Evolutionary conservation across 1,284 basidiomycete genomes (phyloP).

Genomic region (Porodaedalea pini): DNA sequence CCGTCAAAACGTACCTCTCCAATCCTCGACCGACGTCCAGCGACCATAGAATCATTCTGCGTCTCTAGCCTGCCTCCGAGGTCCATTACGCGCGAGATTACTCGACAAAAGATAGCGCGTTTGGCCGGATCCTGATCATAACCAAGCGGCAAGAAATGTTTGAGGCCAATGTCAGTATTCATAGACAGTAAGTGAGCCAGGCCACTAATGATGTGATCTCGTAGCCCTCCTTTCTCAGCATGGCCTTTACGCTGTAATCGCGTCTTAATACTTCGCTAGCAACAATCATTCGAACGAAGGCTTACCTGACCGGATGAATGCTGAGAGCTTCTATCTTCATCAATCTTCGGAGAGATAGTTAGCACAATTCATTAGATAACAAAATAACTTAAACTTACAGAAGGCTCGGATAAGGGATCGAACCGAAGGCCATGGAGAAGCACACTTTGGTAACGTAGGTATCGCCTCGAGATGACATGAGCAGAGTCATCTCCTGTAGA

Average conservation of each 20-base stretch:
- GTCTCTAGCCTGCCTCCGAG: constrained; percentile 74
- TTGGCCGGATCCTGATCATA: constrained; percentile 75
- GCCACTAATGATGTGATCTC: constrained; percentile 72
- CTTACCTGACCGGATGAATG: constrained; percentile 11
- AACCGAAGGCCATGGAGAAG: constrained; percentile 56
- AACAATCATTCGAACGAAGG: not conserved
- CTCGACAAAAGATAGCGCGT: constrained; percentile 80
- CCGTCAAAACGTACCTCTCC: constrained; percentile 53
- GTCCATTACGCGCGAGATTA: constrained; percentile 83
- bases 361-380: not conserved
- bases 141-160: constrained; percentile 79
- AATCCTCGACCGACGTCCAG: constrained; percentile 54
- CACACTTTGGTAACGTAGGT: constrained; percentile 70
- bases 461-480: constrained; percentile 72
- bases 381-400: constrained; percentile 1
- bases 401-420: constrained; percentile 32
- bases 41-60: constrained; percentile 49
- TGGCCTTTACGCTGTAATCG: constrained; percentile 4
- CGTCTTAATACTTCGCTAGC: not conserved
- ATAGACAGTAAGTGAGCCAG: constrained; percentile 79
- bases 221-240: constrained; percentile 31
- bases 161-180: constrained; percentile 87
- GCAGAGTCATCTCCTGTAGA: constrained; percentile 59
- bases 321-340: constrained; percentile 17
- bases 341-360: not conserved